A percentile compares a stretch with the other conserved stretches of the same genome.
phyloP scores from a whole-genome alignment of 2,329 filamentous ascomycete species.

The Didymella pomorum region DNA sequence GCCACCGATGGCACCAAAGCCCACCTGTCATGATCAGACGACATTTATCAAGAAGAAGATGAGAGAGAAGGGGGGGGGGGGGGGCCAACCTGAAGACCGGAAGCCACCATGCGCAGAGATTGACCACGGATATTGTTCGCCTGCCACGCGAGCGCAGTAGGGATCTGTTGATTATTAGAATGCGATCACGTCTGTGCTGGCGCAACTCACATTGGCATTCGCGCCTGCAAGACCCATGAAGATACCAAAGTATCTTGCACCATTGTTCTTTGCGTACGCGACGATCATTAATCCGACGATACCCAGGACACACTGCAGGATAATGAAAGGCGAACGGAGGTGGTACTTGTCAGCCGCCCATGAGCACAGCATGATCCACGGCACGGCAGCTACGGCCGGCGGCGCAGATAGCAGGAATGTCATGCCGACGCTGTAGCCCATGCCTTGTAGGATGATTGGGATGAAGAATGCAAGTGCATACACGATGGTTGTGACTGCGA shows the following conservation, averaged over 20 bases:
- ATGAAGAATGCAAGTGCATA: not conserved
- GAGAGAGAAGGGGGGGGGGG: no score
- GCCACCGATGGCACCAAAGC: not conserved
- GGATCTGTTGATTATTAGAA: not conserved
- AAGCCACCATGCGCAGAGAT: not conserved
- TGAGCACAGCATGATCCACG: slow-evolving; percentile 35
- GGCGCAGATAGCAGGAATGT: slow-evolving; percentile 38
- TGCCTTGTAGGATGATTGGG: not conserved
- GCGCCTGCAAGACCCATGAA: not conserved
- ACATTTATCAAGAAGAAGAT: no score
- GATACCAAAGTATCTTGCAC: not conserved
- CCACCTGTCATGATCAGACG: not conserved
- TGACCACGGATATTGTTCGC: not conserved
- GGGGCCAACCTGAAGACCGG: not conserved
- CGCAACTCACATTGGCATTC: not conserved
- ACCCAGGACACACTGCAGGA: slow-evolving; percentile 4
- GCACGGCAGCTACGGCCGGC: slow-evolving; percentile 34
- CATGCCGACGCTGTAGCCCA: slow-evolving; percentile 16
- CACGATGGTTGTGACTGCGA: not conserved
- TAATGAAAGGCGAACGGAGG: slow-evolving; percentile 33
- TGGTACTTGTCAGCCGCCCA: slow-evolving; percentile 30
- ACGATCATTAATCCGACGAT: not conserved
- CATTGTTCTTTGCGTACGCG: not conserved
- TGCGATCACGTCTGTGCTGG: no score
- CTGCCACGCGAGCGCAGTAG: not conserved